Evolutionary conservation across 1,139 yeast species (phyloP), one percentile per base, ranked within the genome.

Genomic region (Scheffersomyces stambukii): DNA sequence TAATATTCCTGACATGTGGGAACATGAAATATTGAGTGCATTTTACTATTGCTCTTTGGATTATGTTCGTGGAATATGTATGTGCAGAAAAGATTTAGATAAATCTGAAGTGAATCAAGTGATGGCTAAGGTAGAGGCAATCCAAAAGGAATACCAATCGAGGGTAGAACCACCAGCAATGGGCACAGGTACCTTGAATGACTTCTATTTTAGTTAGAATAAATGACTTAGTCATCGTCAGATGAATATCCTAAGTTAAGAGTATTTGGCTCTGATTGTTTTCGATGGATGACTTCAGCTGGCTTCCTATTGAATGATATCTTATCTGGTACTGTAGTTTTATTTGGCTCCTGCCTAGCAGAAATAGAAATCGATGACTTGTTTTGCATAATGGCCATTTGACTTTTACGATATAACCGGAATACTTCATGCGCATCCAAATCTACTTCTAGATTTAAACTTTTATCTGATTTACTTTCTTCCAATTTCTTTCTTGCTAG

Each of bases 21-120:
- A 62, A 35, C 57, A 70, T 24, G 65, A 61, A 29, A 70, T 78
- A 23, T 57, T 81, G 30, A 61, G 62, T 4, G 69, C 71, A 13
- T 85, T 80, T 54, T 74, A 78, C 45, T 77, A 76, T 43, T 72
- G 88, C 42, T 78, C 93, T 6, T 62, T 75, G 4, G 79, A 72
- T 31, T 80, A 84, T 48, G 68, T 89, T 40, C 76, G 75, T 33
- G 75, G 73, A 1, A 48, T 63, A 7, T 60, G 66, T 28, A 43
- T 59, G 35, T 67, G 75, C 40, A 52, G 73, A 21, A 67, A 67
- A 43, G 74, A 68, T 41, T 52, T 62, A 57, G 73, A 66, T 28
- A 52, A 54, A 40, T 37, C 45, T 9, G 51, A 48, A 28, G 55
- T 64, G 3, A 53, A 48, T 26, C 46, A 45, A 14, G 50, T 68